Conservation (phyloP, 1,284 basidiomycete genomes). For the Irpex sp. region DNA sequence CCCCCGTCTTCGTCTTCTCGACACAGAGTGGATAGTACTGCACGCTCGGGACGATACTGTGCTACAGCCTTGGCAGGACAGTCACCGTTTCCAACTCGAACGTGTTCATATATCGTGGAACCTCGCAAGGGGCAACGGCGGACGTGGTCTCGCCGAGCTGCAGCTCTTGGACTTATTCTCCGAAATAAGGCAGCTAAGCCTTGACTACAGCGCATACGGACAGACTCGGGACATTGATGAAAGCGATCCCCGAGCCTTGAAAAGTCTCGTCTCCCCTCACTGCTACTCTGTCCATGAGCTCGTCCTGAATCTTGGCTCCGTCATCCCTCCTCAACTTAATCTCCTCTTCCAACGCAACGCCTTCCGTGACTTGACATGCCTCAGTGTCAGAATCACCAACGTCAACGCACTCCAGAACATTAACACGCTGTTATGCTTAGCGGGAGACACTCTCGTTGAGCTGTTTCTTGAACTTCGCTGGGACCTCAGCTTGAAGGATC, state of each 20-base stretch:
- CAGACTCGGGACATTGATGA: background rate
- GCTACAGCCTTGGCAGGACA: background rate
- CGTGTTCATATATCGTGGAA: background rate
- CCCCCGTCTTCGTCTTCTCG: too few species aligned
- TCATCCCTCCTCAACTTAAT: background rate
- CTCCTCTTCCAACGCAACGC: background rate
- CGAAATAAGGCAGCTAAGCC: background rate
- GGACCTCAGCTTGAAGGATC: background rate
- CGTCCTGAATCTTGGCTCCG: background rate
- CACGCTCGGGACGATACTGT: background rate
- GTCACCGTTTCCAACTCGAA: background rate
- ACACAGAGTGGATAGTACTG: background rate
- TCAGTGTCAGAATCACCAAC: background rate
- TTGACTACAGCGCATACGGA: background rate
- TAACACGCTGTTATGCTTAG: background rate
- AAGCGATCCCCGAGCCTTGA: background rate
- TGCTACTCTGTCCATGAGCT: background rate
- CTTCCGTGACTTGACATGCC: background rate
- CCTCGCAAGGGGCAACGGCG: background rate
- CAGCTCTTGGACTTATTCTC: background rate
- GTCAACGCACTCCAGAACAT: background rate
- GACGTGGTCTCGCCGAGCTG: background rate
- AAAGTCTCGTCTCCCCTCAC: background rate
- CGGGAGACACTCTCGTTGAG: background rate
- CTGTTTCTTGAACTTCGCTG: background rate